These are phyloP conservation scores for Eucalyptus marginata DNA, from an alignment of 345 rosid species.

Conservation along the genomic window DNA sequence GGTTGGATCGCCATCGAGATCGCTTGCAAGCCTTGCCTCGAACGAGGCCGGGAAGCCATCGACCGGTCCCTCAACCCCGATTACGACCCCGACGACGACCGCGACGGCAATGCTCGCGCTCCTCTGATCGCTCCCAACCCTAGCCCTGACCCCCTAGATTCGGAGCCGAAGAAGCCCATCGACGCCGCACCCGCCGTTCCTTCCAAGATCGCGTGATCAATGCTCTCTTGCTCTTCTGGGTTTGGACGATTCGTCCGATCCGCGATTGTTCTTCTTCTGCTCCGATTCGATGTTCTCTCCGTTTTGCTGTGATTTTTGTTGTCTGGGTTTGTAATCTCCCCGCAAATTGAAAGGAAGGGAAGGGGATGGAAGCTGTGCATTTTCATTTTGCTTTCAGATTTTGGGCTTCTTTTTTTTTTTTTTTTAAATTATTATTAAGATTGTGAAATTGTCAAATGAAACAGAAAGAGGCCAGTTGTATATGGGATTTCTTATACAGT, in stretches of 20 bases:
- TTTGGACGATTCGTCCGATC: background rate
- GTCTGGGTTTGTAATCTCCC: background rate
- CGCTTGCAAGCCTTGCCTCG: slow-evolving; percentile 80
- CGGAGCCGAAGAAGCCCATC: background rate
- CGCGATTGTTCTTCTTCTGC: background rate
- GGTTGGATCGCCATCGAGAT: slow-evolving; percentile 81
- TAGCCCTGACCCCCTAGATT: background rate
- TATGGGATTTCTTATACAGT: background rate
- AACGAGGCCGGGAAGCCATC: slow-evolving; percentile 64
- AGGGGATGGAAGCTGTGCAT: background rate
- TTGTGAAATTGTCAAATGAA: background rate
- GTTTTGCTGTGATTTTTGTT: background rate
- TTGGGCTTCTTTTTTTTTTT: background rate
- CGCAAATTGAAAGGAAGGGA: background rate
- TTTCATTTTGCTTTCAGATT: background rate
- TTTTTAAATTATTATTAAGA: background rate
- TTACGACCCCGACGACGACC: slow-evolving; percentile 63
- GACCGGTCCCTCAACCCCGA: slow-evolving; percentile 74
- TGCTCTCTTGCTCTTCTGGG: background rate
- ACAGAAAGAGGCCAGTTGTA: background rate
- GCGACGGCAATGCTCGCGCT: slow-evolving; percentile 5
- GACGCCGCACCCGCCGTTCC: slow-evolving; percentile 7
- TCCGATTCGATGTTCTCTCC: background rate
- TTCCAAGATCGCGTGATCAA: slow-evolving; percentile 8
- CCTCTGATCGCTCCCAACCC: slow-evolving; percentile 19